Evolutionary conservation across 129 eudicot species (phyloP).

Genomic region (Artemisia annua): DNA sequence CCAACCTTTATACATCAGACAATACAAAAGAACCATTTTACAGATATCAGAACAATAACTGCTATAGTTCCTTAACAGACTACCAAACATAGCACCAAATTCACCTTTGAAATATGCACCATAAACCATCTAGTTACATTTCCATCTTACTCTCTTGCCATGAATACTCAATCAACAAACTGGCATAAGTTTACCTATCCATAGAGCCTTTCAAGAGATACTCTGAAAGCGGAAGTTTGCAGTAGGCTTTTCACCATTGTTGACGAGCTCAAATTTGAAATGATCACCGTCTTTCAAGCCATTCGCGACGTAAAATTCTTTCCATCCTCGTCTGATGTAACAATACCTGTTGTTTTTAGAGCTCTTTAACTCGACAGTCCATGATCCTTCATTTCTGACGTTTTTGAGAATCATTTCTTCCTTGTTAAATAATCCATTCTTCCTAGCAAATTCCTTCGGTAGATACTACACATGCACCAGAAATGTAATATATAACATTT

Average conservation of each 20-base stretch:
- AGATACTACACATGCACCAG: slow-evolving; percentile 18
- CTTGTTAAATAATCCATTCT: slow-evolving; percentile 20
- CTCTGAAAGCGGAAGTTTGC: background rate
- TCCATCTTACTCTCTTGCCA: too few species aligned
- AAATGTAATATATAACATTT: background rate
- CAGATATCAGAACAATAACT: too few species aligned
- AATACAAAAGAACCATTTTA: too few species aligned
- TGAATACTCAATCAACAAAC: too few species aligned
- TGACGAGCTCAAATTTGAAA: slow-evolving; percentile 25
- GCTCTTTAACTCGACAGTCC: slow-evolving; percentile 21
- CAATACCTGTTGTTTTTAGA: background rate
- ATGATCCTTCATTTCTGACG: slow-evolving; percentile 9
- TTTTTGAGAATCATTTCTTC: slow-evolving; percentile 21
- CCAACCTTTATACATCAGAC: too few species aligned
- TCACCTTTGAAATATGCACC: too few species aligned
- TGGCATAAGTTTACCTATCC: background rate
- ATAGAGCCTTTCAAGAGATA: background rate
- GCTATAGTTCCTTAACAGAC: too few species aligned
- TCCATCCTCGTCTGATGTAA: slow-evolving; percentile 26
- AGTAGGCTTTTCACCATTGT: slow-evolving; percentile 7
- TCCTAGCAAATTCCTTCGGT: slow-evolving; percentile 11
- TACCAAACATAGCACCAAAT: too few species aligned
- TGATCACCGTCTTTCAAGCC: slow-evolving; percentile 26
- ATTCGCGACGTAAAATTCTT: slow-evolving; percentile 20
- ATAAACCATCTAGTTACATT: too few species aligned